Conservation (phyloP, 768 basidiomycete genomes). For the Pholiota molesta region DNA sequence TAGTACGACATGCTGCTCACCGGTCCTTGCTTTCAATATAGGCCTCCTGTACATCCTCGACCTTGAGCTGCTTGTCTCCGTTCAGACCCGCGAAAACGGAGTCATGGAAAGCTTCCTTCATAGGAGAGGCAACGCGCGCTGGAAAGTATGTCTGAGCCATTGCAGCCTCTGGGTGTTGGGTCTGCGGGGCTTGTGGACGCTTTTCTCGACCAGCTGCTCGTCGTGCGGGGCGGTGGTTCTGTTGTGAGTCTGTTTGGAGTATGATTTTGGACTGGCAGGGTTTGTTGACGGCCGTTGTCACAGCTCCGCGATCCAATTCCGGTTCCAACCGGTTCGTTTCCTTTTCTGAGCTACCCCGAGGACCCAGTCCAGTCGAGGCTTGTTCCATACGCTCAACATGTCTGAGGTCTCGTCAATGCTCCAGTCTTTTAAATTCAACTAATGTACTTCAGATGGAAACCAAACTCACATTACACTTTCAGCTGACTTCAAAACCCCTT, state of each 20-base stretch:
- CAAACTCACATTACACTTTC: too few species aligned
- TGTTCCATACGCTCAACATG: neutral
- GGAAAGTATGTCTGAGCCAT: conserved; percentile 50
- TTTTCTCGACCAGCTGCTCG: conserved; percentile 20
- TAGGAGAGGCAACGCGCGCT: conserved; percentile 36
- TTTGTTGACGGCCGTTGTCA: conserved; percentile 20
- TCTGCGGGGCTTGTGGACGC: conserved; percentile 6
- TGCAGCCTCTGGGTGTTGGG: conserved; percentile 18
- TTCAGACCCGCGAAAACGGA: conserved; percentile 31
- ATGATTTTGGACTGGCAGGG: conserved; percentile 11
- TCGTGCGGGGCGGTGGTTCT: conserved; percentile 11
- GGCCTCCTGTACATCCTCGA: conserved; percentile 75
- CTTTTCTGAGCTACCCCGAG: conserved; percentile 5
- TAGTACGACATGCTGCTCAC: conserved; percentile 42
- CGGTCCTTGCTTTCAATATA: conserved; percentile 77
- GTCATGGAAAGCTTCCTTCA: conserved; percentile 34
- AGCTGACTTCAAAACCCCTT: too few species aligned
- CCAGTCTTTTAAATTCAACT: neutral
- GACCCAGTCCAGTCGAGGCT: conserved; percentile 9
- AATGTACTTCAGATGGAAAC: neutral
- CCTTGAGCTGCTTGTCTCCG: conserved; percentile 51
- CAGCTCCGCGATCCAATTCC: conserved; percentile 22
- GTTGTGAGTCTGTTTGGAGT: neutral
- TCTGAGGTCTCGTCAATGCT: neutral
- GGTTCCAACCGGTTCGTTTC: conserved; percentile 19